phyloP scores from a whole-genome alignment of 441 rosid species.

The Pelargonium myrrhifolium region DNA sequence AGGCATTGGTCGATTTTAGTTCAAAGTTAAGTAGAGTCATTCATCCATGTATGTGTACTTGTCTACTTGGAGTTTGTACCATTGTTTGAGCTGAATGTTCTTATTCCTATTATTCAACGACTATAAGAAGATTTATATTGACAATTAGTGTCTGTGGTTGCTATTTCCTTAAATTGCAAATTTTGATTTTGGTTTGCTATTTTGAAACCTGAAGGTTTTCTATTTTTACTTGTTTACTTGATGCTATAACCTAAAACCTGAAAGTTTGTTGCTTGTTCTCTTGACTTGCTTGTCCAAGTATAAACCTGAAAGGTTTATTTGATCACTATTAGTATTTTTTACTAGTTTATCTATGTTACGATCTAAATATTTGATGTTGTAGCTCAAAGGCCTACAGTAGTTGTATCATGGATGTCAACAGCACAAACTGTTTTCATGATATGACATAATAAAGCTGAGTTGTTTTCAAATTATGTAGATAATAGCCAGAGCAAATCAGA shows the following conservation, averaged over 20 bases:
- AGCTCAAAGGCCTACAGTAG: not conserved
- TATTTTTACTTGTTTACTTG: too few species aligned
- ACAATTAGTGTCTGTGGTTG: too few species aligned
- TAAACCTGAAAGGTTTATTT: not conserved
- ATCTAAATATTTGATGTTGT: not conserved
- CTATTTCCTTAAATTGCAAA: not conserved
- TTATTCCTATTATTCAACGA: too few species aligned
- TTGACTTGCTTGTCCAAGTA: too few species aligned
- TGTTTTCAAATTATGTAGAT: conserved; percentile 36
- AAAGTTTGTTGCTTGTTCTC: too few species aligned
- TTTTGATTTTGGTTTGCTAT: not conserved
- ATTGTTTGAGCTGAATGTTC: too few species aligned
- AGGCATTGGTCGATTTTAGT: too few species aligned
- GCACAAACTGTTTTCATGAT: not conserved
- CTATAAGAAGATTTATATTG: too few species aligned
- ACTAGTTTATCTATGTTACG: not conserved
- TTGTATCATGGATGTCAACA: not conserved
- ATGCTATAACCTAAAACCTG: too few species aligned
- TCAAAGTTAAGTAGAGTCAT: too few species aligned
- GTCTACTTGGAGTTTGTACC: too few species aligned
- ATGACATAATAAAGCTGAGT: not conserved
- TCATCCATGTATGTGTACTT: too few species aligned
- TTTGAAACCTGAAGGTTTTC: not conserved
- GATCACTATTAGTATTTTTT: not conserved
- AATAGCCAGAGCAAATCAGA: conserved; percentile 62